Conservation (phyloP, 1,139 yeast species). For the Candida sp. region DNA sequence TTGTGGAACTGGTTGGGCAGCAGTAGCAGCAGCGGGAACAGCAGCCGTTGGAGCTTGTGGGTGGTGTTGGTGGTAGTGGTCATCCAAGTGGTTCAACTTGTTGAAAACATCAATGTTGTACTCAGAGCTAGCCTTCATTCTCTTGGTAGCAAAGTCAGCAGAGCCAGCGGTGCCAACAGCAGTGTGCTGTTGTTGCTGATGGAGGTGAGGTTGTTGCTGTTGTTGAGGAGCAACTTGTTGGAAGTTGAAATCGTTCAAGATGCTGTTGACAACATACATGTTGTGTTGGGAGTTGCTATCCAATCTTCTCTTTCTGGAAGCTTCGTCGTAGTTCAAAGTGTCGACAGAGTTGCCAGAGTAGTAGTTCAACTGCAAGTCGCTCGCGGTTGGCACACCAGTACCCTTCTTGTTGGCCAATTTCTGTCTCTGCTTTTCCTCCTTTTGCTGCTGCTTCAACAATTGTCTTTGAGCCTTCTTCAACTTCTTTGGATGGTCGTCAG, state of each 20-base stretch:
- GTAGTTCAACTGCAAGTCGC: conserved; percentile 9
- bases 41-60: conserved; percentile 9
- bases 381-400: conserved; percentile 5
- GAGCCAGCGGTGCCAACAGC: conserved; percentile 4
- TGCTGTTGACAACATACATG: conserved; percentile 38
- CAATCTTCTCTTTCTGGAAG: conserved; percentile 29
- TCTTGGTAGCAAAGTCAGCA: conserved; percentile 52
- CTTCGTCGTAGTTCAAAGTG: conserved; percentile 11
- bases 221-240: conserved; percentile 21
- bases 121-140: conserved; percentile 44
- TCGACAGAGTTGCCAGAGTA: conserved; percentile 9
- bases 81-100: conserved; percentile 59
- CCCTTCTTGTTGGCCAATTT: conserved; percentile 11
- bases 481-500: conserved; percentile 58
- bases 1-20: conserved; percentile 5
- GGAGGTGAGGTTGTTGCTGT: conserved; percentile 11
- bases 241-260: conserved; percentile 43
- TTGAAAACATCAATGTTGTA: conserved; percentile 58
- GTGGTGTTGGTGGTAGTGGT: conserved; percentile 18
- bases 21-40: neutral
- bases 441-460: conserved; percentile 34
- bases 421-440: conserved; percentile 18
- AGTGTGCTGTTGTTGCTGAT: conserved; percentile 7
- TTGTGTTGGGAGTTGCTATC: conserved; percentile 29
- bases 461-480: conserved; percentile 35